Evolutionary conservation across 2,329 filamentous ascomycete genomes (phyloP), one percentile per base, ranked within the genome.

Genomic region (Apiospora arundinis): DNA sequence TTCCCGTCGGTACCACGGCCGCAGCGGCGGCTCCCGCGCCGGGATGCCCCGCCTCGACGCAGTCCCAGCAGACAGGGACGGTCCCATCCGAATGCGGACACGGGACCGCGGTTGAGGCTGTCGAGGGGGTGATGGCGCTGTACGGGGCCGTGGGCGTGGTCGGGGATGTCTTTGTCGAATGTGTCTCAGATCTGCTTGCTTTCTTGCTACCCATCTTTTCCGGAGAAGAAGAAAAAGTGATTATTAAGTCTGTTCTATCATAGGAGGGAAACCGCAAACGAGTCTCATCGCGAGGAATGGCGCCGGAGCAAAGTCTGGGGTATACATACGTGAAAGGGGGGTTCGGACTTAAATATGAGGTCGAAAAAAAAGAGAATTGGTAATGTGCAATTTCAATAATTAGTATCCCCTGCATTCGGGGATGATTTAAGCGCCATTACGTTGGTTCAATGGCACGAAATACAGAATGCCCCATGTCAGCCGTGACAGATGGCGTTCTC

Each of bases 1-100:
- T 25, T 23, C 16, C 52, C 32, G 32, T 6, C 6, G 32, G 6
- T 7, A 18, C n/a, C n/a, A n/a, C 52, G 28, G 28, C 23, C 4
- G 14, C 25, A 9, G 52, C 16, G 14, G 49, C 25, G 32, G 4
- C 16, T 37, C 28, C 25, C 32, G 52, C 9, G 16, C 52, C 32
- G 45, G 67, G 67, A 12, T 69, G 67, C 14, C 67, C 67, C 21
- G 67, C 32, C 67, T 69, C 67, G 67, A 40, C 32, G 46, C 67
- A 69, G 67, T 69, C 67, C 67, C 67, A 69, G n/a, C 67, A 69
- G 2, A 69, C 32, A 6, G 67, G 67, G 4, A 49, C 16, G 9
- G 67, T 40, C 11, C 46, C 67, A 11, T 69, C 67, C 67, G 67
- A 56, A 46, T 56, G 67, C 12, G 67, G 67, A 12, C 67, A 69